phyloP scores from a whole-genome alignment of 768 basidiomycete genomes.

The Termitomyces eurrhizus region DNA sequence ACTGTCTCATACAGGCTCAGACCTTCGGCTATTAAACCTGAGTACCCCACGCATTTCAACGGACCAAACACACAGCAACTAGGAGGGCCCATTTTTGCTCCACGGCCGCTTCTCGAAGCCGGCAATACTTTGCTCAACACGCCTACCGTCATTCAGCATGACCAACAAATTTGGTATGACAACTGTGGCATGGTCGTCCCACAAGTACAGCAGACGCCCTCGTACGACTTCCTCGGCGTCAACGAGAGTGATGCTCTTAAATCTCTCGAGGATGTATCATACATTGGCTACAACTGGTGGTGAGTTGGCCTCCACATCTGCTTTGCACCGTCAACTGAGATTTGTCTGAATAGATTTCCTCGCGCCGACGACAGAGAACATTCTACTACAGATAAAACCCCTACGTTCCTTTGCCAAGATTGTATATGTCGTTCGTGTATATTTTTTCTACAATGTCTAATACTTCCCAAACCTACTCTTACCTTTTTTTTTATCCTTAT shows the following conservation, averaged over 20 bases:
- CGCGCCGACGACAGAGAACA: not conserved
- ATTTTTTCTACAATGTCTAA: not conserved
- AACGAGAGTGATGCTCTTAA: constrained; percentile 6
- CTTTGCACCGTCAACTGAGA: not conserved
- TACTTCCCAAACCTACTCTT: not conserved
- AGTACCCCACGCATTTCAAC: constrained; percentile 1
- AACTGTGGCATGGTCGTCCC: not conserved
- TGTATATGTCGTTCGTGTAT: not conserved
- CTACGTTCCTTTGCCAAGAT: not conserved
- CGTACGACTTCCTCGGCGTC: constrained; percentile 12
- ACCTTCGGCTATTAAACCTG: constrained; percentile 4
- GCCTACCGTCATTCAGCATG: not conserved
- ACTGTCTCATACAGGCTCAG: constrained; percentile 16
- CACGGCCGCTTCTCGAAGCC: constrained; percentile 13
- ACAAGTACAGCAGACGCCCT: not conserved
- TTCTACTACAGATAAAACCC: not conserved
- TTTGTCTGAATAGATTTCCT: not conserved
- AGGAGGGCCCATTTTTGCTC: constrained; percentile 5
- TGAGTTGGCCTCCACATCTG: not conserved
- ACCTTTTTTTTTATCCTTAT: constrained; percentile 2
- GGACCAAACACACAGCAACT: not conserved
- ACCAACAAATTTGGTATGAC: constrained; percentile 9
- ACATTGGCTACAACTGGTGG: constrained; percentile 9
- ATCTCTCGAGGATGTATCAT: constrained; percentile 2
- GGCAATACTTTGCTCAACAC: constrained; percentile 12